These are phyloP conservation scores for Mrakia blollopis DNA, from an alignment of 768 basidiomycete species.

Conservation along the genomic window DNA sequence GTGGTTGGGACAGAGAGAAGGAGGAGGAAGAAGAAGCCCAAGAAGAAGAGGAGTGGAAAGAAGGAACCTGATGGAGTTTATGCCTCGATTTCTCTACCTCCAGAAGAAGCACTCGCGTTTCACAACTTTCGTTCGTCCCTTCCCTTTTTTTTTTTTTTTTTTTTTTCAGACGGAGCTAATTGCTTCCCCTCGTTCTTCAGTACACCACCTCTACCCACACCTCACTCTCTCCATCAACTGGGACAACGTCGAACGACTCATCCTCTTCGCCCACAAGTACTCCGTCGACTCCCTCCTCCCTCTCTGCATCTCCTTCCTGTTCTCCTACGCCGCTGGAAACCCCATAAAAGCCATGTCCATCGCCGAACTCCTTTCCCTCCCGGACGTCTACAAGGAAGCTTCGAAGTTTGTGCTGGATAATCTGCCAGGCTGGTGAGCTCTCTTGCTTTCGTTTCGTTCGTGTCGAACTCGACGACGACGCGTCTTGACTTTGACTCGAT, in stretches of 20 bases:
- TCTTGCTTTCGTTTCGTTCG: too few species aligned
- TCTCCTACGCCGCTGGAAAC: slow-evolving; percentile 8
- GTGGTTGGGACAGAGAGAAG: background rate
- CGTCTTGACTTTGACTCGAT: too few species aligned
- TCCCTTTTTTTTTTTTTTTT: background rate
- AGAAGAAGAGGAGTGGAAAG: background rate
- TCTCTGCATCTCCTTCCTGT: slow-evolving; percentile 11
- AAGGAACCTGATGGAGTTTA: slow-evolving; percentile 6
- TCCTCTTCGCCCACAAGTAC: slow-evolving; percentile 25
- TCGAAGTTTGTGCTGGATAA: slow-evolving; percentile 20
- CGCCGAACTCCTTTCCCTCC: background rate
- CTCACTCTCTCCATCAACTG: slow-evolving; percentile 11
- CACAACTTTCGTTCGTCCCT: slow-evolving; percentile 7
- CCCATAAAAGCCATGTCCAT: slow-evolving; percentile 16
- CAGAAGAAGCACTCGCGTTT: slow-evolving; percentile 6
- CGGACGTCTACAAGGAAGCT: slow-evolving; percentile 3
- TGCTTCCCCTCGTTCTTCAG: background rate
- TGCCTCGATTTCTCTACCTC: slow-evolving; percentile 2
- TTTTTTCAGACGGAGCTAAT: background rate
- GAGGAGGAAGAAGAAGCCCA: background rate
- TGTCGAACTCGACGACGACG: too few species aligned
- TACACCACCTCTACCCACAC: slow-evolving; percentile 25
- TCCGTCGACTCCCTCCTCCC: slow-evolving; percentile 6
- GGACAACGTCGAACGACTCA: slow-evolving; percentile 12
- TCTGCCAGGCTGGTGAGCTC: background rate